Evolutionary conservation across 2,329 filamentous ascomycete genomes (phyloP).

Genomic region (Cadophora sp.): DNA sequence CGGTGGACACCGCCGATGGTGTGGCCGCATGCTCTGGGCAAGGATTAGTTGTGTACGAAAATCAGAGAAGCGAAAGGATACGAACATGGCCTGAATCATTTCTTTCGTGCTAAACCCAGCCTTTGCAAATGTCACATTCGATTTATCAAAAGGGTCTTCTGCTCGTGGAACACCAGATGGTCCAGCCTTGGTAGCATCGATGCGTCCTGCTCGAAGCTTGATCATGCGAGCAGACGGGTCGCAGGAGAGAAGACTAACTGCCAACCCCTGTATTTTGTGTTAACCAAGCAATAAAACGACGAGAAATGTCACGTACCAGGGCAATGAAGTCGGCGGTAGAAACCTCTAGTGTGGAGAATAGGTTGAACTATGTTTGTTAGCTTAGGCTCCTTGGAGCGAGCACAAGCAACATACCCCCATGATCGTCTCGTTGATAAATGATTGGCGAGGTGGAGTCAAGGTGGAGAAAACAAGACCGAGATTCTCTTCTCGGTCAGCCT

Average conservation of each 20-base stretch:
- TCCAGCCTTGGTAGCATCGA: conserved; percentile 35
- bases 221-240: conserved; percentile 24
- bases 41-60: neutral
- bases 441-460: conserved; percentile 5
- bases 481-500: conserved; percentile 45
- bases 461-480: conserved; percentile 54
- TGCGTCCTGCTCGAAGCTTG: conserved; percentile 34
- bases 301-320: conserved; percentile 21
- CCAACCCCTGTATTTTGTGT: conserved; percentile 24
- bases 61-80: neutral
- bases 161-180: conserved; percentile 35
- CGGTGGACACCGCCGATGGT: conserved; percentile 27
- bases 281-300: neutral
- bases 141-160: conserved; percentile 25
- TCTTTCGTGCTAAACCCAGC: conserved; percentile 38
- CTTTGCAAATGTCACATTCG: conserved; percentile 30
- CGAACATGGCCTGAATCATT: conserved; percentile 34
- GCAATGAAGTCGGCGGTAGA: conserved; percentile 37
- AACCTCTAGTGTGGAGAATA: conserved; percentile 21
- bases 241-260: conserved; percentile 27
- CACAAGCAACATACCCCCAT: conserved; percentile 5
- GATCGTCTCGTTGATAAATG: conserved; percentile 12
- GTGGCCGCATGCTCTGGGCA: conserved; percentile 25
- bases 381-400: neutral
- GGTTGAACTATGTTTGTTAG: conserved; percentile 20